Conservation (phyloP, 495 filamentous ascomycete genomes). For the Baudoinia panamericana region DNA sequence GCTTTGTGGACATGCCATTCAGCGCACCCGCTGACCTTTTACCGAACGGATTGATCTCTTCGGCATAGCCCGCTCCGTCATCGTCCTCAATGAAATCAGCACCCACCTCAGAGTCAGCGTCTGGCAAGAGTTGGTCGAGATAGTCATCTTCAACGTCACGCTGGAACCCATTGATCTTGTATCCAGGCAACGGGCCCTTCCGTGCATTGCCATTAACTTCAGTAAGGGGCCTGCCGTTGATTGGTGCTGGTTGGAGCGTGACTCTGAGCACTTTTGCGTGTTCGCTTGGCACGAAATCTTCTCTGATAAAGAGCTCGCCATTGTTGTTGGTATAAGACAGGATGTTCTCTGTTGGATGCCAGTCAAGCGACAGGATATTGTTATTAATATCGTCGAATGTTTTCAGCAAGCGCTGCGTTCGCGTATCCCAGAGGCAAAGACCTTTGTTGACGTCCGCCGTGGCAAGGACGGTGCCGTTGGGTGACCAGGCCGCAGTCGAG, state of each 20-base stretch:
- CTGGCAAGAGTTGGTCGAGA: slow-evolving; percentile 46
- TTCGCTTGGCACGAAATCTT: slow-evolving; percentile 60
- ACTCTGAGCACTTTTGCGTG: slow-evolving; percentile 47
- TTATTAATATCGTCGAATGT: slow-evolving; percentile 34
- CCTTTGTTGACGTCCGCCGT: slow-evolving; percentile 73
- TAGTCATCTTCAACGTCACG: slow-evolving; percentile 34
- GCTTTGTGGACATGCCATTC: slow-evolving; percentile 44
- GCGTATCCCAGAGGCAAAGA: slow-evolving; percentile 78
- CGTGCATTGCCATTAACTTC: slow-evolving; percentile 56
- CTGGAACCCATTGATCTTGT: slow-evolving; percentile 26
- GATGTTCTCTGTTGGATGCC: slow-evolving; percentile 83
- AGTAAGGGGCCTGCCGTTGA: slow-evolving; percentile 65
- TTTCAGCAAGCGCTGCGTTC: slow-evolving; percentile 63
- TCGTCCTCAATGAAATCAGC: slow-evolving; percentile 89
- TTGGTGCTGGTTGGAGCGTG: slow-evolving; percentile 59
- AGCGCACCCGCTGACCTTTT: slow-evolving; percentile 44
- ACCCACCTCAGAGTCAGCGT: slow-evolving; percentile 28
- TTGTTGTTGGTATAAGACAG: slow-evolving; percentile 81
- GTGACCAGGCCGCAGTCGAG: slow-evolving; percentile 81
- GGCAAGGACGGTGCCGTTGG: slow-evolving; percentile 78
- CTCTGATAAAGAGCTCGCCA: slow-evolving; percentile 81
- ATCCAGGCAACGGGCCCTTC: slow-evolving; percentile 39
- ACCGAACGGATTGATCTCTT: slow-evolving; percentile 47
- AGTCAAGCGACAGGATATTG: slow-evolving; percentile 70
- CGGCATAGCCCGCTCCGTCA: slow-evolving; percentile 80